These are phyloP conservation scores for Verticillium klebahnii DNA, from an alignment of 2,329 filamentous ascomycete species.

Conservation along the genomic window DNA sequence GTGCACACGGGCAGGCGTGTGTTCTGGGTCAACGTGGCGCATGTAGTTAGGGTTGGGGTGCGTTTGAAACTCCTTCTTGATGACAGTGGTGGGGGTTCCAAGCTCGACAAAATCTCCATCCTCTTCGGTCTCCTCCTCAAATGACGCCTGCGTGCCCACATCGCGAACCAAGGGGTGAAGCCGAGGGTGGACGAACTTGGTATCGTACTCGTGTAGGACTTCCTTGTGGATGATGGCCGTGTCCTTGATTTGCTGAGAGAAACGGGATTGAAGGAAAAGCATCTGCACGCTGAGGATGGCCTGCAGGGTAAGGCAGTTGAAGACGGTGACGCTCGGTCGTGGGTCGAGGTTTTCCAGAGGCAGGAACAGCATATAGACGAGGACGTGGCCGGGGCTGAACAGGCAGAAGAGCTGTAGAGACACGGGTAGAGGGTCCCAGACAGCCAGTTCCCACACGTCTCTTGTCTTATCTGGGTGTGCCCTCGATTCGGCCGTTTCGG, in stretches of 20 bases:
- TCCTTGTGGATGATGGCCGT: slow-evolving; percentile 80
- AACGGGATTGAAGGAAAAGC: slow-evolving; percentile 65
- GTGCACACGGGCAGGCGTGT: not conserved
- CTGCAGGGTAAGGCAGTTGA: slow-evolving; percentile 76
- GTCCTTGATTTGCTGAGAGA: slow-evolving; percentile 83
- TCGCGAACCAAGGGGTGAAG: slow-evolving; percentile 74
- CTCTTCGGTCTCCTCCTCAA: slow-evolving; percentile 34
- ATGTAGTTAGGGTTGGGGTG: slow-evolving; percentile 80
- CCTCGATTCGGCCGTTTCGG: slow-evolving; percentile 71
- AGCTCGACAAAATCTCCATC: slow-evolving; percentile 32
- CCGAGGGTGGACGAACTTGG: slow-evolving; percentile 87
- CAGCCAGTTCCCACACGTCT: slow-evolving; percentile 90
- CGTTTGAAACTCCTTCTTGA: slow-evolving; percentile 74
- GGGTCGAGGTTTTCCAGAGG: slow-evolving; percentile 73
- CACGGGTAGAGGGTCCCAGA: slow-evolving; percentile 91
- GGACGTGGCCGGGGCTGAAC: slow-evolving; percentile 90
- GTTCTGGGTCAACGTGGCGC: slow-evolving; percentile 66
- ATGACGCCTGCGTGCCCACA: slow-evolving; percentile 75
- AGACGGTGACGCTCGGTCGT: slow-evolving; percentile 78
- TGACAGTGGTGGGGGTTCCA: slow-evolving; percentile 53
- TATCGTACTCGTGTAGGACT: slow-evolving; percentile 92
- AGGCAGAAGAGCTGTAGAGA: slow-evolving; percentile 79
- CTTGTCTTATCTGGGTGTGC: slow-evolving; percentile 76
- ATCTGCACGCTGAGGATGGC: slow-evolving; percentile 73
- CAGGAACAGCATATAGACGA: slow-evolving; percentile 84